Evolutionary conservation across 495 filamentous ascomycete genomes (phyloP), one percentile per base, ranked within the genome.

Genomic region (Penicillium atrosanguineum): DNA sequence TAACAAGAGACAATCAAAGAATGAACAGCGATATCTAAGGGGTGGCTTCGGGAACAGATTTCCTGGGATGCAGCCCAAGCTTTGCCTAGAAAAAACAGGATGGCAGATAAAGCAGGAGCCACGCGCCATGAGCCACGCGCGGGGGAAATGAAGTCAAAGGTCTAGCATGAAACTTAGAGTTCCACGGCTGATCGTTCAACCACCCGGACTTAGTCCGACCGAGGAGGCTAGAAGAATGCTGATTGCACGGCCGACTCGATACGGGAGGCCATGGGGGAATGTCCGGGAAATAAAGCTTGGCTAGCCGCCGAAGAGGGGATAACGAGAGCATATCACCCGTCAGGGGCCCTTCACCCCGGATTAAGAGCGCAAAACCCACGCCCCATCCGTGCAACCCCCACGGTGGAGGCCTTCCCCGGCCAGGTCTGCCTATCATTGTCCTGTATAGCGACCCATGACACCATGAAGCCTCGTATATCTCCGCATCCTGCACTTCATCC

Each of bases 381-480:
- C 1, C 31, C 25, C 37, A 42, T 43, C 36, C 8, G 34, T 44
- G 23, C 45, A 28, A 21, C 31, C 52, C 46, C 44, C 53, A 40
- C 53, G 39, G 46, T 50, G 53, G 53, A 39, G 46, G 46, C 29
- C 46, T 16, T 48, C 48, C 26, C 43, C 44, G 31, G 52, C 9
- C 47, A 25, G 16, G 31, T n/a, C 52, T 19, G 14, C 53, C 53
- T 50, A 56, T 56, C 42, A 55, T 16, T 15, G 20, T 40, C 39
- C 25, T 14, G n/a, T 6, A 20, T 29, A n/a, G 26, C 31, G 19
- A 55, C 45, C 29, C 40, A 55, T 44, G 38, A 50, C 48, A 34
- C 48, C 39, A 36, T 50, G 29, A 21, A 48, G 29, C 53, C 43
- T 56, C 53, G 53, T 46, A 31, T 46, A 42, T 46, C 47, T 50